These are phyloP conservation scores for Mycosphaerelloides madeirae DNA, from an alignment of 2,329 filamentous ascomycete species.

Conservation along the genomic window DNA sequence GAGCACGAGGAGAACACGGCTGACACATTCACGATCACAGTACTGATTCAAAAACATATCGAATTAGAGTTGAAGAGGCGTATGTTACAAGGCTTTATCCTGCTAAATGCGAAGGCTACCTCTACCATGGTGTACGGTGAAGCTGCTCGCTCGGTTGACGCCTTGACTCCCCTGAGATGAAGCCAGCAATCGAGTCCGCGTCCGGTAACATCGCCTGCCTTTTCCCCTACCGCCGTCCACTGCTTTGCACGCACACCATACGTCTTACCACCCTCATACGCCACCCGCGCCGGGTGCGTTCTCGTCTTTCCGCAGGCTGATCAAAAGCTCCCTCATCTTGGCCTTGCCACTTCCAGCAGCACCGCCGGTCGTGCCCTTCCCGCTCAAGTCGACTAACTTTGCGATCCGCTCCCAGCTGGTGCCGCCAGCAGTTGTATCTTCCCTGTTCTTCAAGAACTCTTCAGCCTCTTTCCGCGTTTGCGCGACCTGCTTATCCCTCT, in stretches of 20 bases:
- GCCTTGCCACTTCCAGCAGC: constrained; percentile 90
- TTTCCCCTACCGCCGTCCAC: neutral
- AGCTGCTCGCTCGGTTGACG: neutral
- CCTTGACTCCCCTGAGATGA: neutral
- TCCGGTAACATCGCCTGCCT: neutral
- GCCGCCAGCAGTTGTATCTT: constrained; percentile 89
- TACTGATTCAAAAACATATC: too few relatives aligned
- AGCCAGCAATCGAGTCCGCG: neutral
- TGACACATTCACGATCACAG: too few relatives aligned
- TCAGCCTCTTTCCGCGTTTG: constrained; percentile 90
- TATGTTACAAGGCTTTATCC: too few relatives aligned
- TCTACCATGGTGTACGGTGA: too few relatives aligned
- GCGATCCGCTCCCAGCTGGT: constrained; percentile 98
- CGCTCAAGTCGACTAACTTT: constrained; percentile 94
- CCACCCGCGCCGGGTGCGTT: constrained; percentile 63
- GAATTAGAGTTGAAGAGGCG: too few relatives aligned
- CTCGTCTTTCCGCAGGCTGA: constrained; percentile 88
- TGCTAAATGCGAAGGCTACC: neutral
- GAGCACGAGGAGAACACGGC: too few relatives aligned
- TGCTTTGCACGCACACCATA: neutral
- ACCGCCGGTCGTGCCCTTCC: constrained; percentile 83
- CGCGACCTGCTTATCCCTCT: constrained; percentile 87
- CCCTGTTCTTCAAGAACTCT: constrained; percentile 79
- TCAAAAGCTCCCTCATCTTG: constrained; percentile 84
- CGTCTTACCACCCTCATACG: constrained; percentile 5